A percentile compares a stretch with the other conserved stretches of the same genome.
These are phyloP conservation scores for Paratinospora sagittata DNA, from an alignment of 164 flowering plant genomes.

Conservation along the genomic window DNA sequence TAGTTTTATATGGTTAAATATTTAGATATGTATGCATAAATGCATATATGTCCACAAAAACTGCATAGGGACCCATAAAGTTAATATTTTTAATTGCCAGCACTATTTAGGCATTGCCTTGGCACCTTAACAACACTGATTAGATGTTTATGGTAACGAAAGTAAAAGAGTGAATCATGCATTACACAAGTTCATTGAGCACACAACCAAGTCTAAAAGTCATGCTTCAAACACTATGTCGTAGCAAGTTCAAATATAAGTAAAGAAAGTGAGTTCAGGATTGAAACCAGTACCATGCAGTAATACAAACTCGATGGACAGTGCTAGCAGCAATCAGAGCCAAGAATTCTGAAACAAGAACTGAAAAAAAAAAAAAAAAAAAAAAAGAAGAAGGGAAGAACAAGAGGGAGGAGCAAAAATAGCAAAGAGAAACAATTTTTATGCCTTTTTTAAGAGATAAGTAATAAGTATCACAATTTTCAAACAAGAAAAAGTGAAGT, in stretches of 20 bases:
- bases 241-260: background rate
- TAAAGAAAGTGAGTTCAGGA: background rate
- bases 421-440: background rate
- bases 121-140: background rate
- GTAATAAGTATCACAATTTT: no score
- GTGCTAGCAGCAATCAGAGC: constrained; percentile 92
- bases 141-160: background rate
- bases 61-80: background rate
- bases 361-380: constrained; percentile 38
- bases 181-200: background rate
- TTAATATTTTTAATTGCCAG: background rate
- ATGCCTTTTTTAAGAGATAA: background rate
- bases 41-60: background rate
- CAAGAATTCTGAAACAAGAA: constrained; percentile 63
- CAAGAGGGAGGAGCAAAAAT: background rate
- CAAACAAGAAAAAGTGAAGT: background rate
- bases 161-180: background rate
- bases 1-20: no score
- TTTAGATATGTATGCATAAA: background rate
- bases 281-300: constrained; percentile 66
- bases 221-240: background rate
- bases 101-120: background rate
- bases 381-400: background rate
- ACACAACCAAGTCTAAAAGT: background rate
- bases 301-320: constrained; percentile 92